Conservation (phyloP, 148 eudicot species). For the Drosera capensis region DNA sequence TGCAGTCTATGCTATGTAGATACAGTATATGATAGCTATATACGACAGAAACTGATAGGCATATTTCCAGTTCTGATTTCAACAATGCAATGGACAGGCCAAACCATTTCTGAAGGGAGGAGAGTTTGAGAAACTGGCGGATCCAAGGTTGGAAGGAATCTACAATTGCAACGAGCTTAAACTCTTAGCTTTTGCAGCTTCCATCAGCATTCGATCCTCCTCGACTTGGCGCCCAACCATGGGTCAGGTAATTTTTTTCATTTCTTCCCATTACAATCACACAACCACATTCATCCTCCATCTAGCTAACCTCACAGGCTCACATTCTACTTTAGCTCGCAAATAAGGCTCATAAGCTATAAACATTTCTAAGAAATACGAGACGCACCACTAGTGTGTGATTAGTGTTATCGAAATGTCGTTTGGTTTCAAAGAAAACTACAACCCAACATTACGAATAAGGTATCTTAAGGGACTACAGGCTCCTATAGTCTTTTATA, state of each 20-base stretch:
- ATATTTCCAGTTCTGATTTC: background rate
- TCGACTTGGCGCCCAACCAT: conserved; percentile 85
- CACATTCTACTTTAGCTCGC: too few species aligned
- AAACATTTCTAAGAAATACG: too few species aligned
- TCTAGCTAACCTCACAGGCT: too few species aligned
- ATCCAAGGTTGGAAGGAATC: conserved; percentile 49
- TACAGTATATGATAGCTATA: background rate
- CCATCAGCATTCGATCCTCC: conserved; percentile 71
- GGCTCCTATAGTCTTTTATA: too few species aligned
- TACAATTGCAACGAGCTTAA: conserved; percentile 33
- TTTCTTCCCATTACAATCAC: too few species aligned
- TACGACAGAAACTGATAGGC: background rate
- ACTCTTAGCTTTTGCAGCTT: conserved; percentile 50
- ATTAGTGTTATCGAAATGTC: too few species aligned
- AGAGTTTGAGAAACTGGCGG: conserved; percentile 41
- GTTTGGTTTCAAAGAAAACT: too few species aligned
- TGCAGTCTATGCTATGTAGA: background rate
- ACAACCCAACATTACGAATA: too few species aligned
- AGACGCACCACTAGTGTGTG: too few species aligned
- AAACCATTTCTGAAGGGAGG: conserved; percentile 60
- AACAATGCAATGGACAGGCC: conserved; percentile 31
- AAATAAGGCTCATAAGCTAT: too few species aligned
- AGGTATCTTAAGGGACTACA: too few species aligned
- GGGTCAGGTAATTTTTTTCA: conserved; percentile 41
- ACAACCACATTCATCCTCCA: too few species aligned